phyloP scores from a whole-genome alignment of 768 basidiomycete genomes.

The Suillus americanus region DNA sequence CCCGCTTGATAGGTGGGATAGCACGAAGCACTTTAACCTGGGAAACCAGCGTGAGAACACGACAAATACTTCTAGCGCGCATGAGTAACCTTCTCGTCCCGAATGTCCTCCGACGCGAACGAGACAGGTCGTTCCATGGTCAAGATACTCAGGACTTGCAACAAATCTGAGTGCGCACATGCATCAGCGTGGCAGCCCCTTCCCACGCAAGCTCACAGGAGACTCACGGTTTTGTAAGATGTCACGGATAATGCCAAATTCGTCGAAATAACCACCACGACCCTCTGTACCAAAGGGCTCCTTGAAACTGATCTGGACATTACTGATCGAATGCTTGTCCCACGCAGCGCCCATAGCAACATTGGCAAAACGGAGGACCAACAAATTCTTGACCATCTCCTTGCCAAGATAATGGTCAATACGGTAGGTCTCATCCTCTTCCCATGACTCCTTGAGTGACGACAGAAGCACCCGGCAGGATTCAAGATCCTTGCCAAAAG shows the following conservation, averaged over 20 bases:
- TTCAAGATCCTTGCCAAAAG: constrained; percentile 93
- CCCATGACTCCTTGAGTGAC: constrained; percentile 84
- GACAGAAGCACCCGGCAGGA: constrained; percentile 77
- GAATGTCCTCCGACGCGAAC: constrained; percentile 95
- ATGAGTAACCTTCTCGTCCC: constrained; percentile 87
- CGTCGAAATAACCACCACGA: constrained; percentile 99
- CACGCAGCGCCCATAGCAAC: constrained; percentile 83
- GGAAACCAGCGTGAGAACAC: constrained; percentile 19
- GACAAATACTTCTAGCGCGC: constrained; percentile 7
- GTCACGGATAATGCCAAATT: constrained; percentile 99
- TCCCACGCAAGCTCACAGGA: constrained; percentile 12
- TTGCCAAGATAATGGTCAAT: constrained; percentile 99
- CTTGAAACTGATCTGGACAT: constrained; percentile 99
- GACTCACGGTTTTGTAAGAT: constrained; percentile 95
- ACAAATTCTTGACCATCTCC: constrained; percentile 99
- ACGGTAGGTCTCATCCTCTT: constrained; percentile 96
- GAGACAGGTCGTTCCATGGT: constrained; percentile 99
- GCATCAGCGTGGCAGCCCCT: constrained; percentile 15
- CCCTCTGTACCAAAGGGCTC: constrained; percentile 99
- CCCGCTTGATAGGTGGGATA: constrained; percentile 76
- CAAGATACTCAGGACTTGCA: constrained; percentile 92
- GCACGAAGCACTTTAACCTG: constrained; percentile 95
- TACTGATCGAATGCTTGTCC: constrained; percentile 96
- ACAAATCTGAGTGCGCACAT: constrained; percentile 59
- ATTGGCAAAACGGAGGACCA: constrained; percentile 95